A percentile compares a stretch with the other conserved stretches of the same genome.
Evolutionary conservation across 2,329 filamentous ascomycete species (phyloP).

Genomic region (Sclerotinia glacialis): DNA sequence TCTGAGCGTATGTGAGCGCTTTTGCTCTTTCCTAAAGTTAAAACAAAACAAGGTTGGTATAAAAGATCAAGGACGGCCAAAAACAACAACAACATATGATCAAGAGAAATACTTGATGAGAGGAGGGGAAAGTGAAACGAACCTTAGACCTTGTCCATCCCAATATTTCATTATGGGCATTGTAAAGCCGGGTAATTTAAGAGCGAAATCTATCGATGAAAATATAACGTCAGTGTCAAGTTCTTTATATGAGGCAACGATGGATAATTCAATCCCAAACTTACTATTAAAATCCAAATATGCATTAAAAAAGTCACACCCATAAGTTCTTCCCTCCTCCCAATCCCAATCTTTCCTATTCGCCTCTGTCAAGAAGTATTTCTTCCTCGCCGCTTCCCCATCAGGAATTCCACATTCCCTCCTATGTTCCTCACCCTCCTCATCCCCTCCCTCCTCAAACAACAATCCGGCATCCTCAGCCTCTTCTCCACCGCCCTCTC

Average conservation of each 20-base stretch:
- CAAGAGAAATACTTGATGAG: not conserved
- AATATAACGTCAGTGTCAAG: not conserved
- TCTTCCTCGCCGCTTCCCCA: conserved; percentile 51
- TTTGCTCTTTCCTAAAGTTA: conserved; percentile 35
- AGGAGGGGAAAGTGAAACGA: conserved; percentile 39
- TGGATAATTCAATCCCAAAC: conserved; percentile 24
- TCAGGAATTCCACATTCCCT: conserved; percentile 36
- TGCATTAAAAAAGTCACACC: conserved; percentile 80
- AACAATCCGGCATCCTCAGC: conserved; percentile 29
- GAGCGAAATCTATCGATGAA: conserved; percentile 54
- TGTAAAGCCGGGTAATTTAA: conserved; percentile 70
- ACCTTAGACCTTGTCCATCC: conserved; percentile 76
- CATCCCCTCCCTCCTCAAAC: conserved; percentile 43
- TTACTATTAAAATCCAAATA: conserved; percentile 81
- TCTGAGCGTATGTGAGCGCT: conserved; percentile 78
- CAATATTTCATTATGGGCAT: conserved; percentile 74
- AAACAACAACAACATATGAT: not conserved
- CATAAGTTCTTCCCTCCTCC: conserved; percentile 59
- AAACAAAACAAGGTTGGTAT: conserved; percentile 26
- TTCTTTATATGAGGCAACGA: no score
- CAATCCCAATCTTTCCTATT: conserved; percentile 58
- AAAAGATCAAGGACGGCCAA: conserved; percentile 6
- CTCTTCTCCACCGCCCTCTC: conserved; percentile 39
- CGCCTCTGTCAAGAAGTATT: conserved; percentile 56
- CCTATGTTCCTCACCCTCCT: conserved; percentile 44